These are phyloP conservation scores for Epichloe scottii DNA, from an alignment of 2,329 filamentous ascomycete species.

Conservation along the genomic window DNA sequence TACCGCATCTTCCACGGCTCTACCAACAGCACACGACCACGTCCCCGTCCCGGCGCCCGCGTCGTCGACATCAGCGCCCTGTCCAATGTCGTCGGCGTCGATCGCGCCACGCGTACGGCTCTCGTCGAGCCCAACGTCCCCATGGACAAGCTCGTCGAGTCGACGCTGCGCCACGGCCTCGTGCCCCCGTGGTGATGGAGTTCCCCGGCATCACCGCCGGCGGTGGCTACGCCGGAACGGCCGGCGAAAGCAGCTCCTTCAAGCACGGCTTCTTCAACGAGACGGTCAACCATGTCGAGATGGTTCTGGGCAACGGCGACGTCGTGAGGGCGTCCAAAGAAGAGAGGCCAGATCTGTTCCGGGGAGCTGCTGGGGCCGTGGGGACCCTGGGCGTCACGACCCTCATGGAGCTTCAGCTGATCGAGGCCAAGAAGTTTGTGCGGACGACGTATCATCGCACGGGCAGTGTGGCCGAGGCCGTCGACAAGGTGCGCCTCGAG, in stretches of 20 bases:
- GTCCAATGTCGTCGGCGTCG: slow-evolving; percentile 49
- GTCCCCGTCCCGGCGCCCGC: slow-evolving; percentile 18
- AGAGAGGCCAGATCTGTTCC: slow-evolving; percentile 44
- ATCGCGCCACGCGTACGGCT: slow-evolving; percentile 41
- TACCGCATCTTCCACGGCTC: slow-evolving; percentile 69
- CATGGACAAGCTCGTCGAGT: slow-evolving; percentile 58
- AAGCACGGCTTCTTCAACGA: slow-evolving; percentile 60
- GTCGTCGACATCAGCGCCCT: slow-evolving; percentile 53
- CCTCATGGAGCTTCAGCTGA: slow-evolving; percentile 49
- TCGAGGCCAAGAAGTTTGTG: slow-evolving; percentile 48
- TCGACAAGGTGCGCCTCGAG: slow-evolving; percentile 36
- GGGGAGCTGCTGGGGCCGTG: slow-evolving; percentile 52
- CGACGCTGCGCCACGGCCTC: slow-evolving; percentile 51
- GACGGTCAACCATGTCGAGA: slow-evolving; percentile 51
- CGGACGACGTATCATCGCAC: slow-evolving; percentile 48
- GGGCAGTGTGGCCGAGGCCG: slow-evolving; percentile 33
- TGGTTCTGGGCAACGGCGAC: slow-evolving; percentile 55
- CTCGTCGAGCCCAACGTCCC: slow-evolving; percentile 65
- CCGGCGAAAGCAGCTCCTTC: slow-evolving; percentile 59
- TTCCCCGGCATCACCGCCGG: slow-evolving; percentile 66
- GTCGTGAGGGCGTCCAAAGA: slow-evolving; percentile 39
- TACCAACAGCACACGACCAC: slow-evolving; percentile 58
- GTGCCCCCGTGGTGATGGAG: slow-evolving; percentile 65
- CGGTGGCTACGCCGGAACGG: slow-evolving; percentile 58
- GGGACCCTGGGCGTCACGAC: slow-evolving; percentile 58